These are phyloP conservation scores for Microsporum ferrugineum DNA, from an alignment of 2,329 filamentous ascomycete genomes.

Conservation along the genomic window DNA sequence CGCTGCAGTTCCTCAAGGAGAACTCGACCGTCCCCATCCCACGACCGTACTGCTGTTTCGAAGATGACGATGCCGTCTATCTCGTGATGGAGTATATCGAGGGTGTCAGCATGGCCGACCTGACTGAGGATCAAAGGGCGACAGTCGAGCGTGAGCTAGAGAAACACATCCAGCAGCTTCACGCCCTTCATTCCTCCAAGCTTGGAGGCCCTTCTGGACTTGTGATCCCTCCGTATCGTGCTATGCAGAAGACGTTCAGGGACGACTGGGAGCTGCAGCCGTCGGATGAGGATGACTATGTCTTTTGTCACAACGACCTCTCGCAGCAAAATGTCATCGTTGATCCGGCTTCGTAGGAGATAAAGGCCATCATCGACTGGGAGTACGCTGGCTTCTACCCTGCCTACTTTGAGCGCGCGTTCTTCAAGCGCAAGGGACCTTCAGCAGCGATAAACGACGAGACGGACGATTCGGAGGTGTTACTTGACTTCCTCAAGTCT, in stretches of 20 bases:
- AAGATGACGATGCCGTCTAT: constrained; percentile 6
- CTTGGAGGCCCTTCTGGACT: not conserved
- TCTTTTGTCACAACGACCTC: constrained; percentile 16
- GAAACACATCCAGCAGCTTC: not conserved
- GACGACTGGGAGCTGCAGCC: constrained; percentile 4
- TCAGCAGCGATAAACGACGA: not conserved
- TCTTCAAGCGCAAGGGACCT: constrained; percentile 2
- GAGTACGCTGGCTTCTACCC: constrained; percentile 17
- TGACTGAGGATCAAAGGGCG: not conserved
- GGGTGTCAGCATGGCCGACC: not conserved
- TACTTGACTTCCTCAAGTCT: not conserved
- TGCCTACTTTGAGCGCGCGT: constrained; percentile 6
- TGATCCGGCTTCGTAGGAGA: constrained; percentile 11
- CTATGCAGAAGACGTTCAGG: not conserved
- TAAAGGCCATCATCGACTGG: constrained; percentile 17
- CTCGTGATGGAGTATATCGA: constrained; percentile 4
- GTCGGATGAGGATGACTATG: constrained; percentile 4
- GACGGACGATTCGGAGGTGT: not conserved
- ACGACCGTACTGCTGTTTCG: constrained; percentile 1
- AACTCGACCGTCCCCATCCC: constrained; percentile 10
- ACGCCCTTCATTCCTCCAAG: not conserved
- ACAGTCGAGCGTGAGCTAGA: not conserved
- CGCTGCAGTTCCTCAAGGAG: constrained; percentile 6
- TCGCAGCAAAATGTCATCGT: constrained; percentile 14
- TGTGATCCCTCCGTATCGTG: not conserved